Base-by-base conservation (phyloP, 371 early-diverging fungal species). In the Mucor ambiguus region DNA sequence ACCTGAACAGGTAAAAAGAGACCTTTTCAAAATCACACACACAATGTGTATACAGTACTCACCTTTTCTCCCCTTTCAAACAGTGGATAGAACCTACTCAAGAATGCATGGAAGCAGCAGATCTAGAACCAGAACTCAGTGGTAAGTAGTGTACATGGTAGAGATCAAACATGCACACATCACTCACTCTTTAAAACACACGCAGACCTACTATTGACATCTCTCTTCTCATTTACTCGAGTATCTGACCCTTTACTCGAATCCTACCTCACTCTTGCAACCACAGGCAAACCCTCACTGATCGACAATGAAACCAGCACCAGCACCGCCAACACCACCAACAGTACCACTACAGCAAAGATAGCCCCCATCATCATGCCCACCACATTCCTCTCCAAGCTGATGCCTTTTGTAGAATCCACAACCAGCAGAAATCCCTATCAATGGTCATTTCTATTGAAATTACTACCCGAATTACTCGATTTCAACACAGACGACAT, bases 51-150 rank as follows among this genome's bases (percentile, higher is more conserved):
- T 11, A 49, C 30, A n/a, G 46, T 3, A 20, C 33, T 10, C 16
- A 35, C 18, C 22, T 32, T 49, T 33, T 63, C 5, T 44, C 28
- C 22, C 37, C n/a, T n/a, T n/a, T n/a, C n/a, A n/a, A n/a, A 35
- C 60, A 78, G 80, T 82, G 80, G 80, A 71, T 74, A 55, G 68
- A 67, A 55, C 80, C 77, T 28, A 77, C 75, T 32, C 66, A 64
- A 58, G 76, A 78, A 66, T 80, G 73, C 60, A 48, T 72, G n/a
- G 59, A 70, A 64, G 58, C 62, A 46, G 64, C 69, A 18, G 48
- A 72, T 18, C 44, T 58, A 10, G 61, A 59, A 22, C 32, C 37
- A 35, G 77, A 76, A 35, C 46, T 77, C 22, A 73, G 78, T 65
- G 76, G 80, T 79, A 12, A 75, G 64, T 37, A 8, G 29, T 38